Conservation (phyloP, 495 filamentous ascomycete genomes). For the Annulohypoxylon maeteangense region DNA sequence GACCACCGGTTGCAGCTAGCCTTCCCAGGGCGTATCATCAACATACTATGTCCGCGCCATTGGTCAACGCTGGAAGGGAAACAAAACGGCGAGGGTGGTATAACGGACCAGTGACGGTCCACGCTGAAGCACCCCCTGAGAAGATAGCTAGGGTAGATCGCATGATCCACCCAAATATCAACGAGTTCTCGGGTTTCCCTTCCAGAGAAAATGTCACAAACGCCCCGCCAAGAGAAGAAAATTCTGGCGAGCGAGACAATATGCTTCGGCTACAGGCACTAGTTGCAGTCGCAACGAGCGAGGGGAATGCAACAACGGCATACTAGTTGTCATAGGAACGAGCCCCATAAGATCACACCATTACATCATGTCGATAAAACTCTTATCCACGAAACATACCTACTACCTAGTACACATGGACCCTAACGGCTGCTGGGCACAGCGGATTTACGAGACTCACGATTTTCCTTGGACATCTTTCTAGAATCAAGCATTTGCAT, state of each 20-base stretch:
- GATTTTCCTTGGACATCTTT: conserved; percentile 25
- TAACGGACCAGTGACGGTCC: conserved; percentile 63
- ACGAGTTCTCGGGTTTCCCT: conserved; percentile 57
- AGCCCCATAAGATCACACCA: neutral
- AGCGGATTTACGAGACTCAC: conserved; percentile 33
- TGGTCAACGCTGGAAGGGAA: conserved; percentile 63
- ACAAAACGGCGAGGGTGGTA: conserved; percentile 76
- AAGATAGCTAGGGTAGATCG: conserved; percentile 56
- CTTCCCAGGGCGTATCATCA: conserved; percentile 52
- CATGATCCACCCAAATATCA: conserved; percentile 61
- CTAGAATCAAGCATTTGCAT: conserved; percentile 35
- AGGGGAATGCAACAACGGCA: conserved; percentile 70
- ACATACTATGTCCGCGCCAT: conserved; percentile 63
- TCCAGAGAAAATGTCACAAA: conserved; percentile 45
- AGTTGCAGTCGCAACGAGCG: conserved; percentile 88
- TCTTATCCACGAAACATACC: conserved; percentile 17
- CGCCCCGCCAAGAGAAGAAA: conserved; percentile 41
- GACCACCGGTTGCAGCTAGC: neutral
- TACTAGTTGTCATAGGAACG: conserved; percentile 45
- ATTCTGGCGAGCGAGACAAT: conserved; percentile 46
- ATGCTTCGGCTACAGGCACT: conserved; percentile 82
- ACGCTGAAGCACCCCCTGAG: conserved; percentile 52
- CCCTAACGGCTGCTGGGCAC: conserved; percentile 3
- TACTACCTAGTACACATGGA: conserved; percentile 2
- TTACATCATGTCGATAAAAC: conserved; percentile 5